Base-by-base conservation (phyloP, 2,329 filamentous ascomycete species). In the Xylaria polymorpha region DNA sequence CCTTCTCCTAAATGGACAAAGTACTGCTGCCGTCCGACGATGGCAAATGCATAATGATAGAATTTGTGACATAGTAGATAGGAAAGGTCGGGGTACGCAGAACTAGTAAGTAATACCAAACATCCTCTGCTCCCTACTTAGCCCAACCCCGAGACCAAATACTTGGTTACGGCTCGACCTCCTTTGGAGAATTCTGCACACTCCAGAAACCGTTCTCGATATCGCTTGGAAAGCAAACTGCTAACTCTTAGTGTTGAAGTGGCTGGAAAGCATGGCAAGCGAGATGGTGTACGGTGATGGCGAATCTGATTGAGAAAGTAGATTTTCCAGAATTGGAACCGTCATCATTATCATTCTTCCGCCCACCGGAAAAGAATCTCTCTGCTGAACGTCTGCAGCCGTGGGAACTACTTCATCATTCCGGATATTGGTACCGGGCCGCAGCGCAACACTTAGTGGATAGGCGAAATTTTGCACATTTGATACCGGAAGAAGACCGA, bases 241-340 rank as follows among this genome's bases (percentile, higher is more conserved):
- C 68, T 71, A 20, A 71, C 43, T 39, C 8, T 39, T 18, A 8
- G 10, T 48, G n/a, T 60, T 37, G 41, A 68, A 71, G 68, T 79
- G 93, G 94, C 6, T 98, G 94, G 93, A 88, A 94, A 76, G 94
- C 95, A 1, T 99, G 95, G 94, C 92, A 97, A 81, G 90, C 93
- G 48, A 87, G 92, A 65, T 91, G 89, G 89, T 85, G 87, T 18
- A 83, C 82, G 25, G 81, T 89, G 14, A 91, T 91, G 89, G 88
- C 87, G 1, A 83, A 87, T 53, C 76, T 90, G 70, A 84, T 90
- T 20, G 85, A 88, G 69, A 86, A 84, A 70, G 81, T 85, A 32
- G 83, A 84, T 22, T 81, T 89, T 14, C 81, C 83, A 2, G 85
- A 86, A 41, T 80, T 90, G 20, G 80, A 80, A 1, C 81, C 84